A percentile compares a stretch with the other conserved stretches of the same genome.
Conservation (phyloP, 225 moss, liverwort and hornwort species). For the Physcomitrium patens region DNA sequence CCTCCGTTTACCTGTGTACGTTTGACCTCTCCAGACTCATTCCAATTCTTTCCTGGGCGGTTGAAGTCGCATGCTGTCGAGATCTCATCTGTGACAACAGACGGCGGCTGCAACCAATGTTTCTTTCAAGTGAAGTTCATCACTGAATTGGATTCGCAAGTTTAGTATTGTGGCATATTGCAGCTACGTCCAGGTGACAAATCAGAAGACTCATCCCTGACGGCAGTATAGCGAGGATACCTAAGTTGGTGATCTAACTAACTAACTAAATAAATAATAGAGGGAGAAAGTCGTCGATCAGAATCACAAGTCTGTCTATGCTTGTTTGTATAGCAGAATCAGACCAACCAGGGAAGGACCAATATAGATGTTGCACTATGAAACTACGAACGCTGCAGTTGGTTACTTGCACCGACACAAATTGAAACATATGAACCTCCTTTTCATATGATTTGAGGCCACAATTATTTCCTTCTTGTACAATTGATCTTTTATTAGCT, state of each 20-base stretch:
- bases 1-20: slow-evolving; percentile 86
- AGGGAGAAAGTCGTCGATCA: slow-evolving; percentile 18
- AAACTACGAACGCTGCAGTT: slow-evolving; percentile 6
- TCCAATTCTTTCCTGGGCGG: slow-evolving; percentile 88
- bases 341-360: slow-evolving; percentile 10
- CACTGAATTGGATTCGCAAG: slow-evolving; percentile 99
- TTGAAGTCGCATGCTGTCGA: slow-evolving; percentile 99
- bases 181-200: slow-evolving; percentile 98
- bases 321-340: background rate
- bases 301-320: background rate
- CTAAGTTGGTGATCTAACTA: slow-evolving; percentile 79
- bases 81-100: slow-evolving; percentile 88
- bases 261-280: no score
- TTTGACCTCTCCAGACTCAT: slow-evolving; percentile 99
- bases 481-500: no score
- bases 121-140: slow-evolving; percentile 21
- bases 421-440: slow-evolving; percentile 44
- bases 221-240: slow-evolving; percentile 70
- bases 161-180: slow-evolving; percentile 98
- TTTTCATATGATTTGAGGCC: slow-evolving; percentile 48
- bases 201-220: slow-evolving; percentile 88
- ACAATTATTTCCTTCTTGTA: no score
- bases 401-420: slow-evolving; percentile 11
- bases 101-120: slow-evolving; percentile 78
- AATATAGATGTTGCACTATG: slow-evolving; percentile 8